Percentiles rank a stretch among this genome's conserved stretches.
Evolutionary conservation across 1,139 yeast species (phyloP).

Genomic region (Taphrina communis): DNA sequence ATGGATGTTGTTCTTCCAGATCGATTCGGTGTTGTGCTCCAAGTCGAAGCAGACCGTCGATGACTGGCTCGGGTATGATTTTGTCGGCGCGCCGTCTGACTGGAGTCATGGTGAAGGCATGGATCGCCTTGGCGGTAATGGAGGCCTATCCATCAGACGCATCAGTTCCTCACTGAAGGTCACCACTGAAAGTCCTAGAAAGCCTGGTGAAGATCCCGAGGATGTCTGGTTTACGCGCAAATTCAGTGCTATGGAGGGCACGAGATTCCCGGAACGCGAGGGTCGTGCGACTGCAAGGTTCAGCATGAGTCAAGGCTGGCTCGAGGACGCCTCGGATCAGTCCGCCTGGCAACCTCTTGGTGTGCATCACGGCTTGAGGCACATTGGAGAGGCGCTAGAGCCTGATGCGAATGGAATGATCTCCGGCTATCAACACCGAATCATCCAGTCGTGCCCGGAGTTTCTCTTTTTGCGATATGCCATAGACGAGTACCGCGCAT

Average conservation of each 20-base stretch:
- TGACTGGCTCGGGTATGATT: conserved; percentile 39
- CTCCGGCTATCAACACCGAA: conserved; percentile 9
- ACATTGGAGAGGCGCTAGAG: conserved; percentile 11
- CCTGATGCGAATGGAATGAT: conserved; percentile 3
- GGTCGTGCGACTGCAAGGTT: conserved; percentile 16
- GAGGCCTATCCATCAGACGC: conserved; percentile 32
- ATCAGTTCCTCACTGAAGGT: conserved; percentile 17
- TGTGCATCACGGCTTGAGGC: conserved; percentile 32
- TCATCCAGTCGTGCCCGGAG: conserved; percentile 33
- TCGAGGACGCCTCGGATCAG: conserved; percentile 2
- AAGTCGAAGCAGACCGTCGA: conserved; percentile 27
- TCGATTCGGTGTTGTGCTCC: conserved; percentile 27
- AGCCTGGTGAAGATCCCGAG: conserved; percentile 21
- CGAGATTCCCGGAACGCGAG: conserved; percentile 33
- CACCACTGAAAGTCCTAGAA: conserved; percentile 15
- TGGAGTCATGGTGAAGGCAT: conserved; percentile 28
- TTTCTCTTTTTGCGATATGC: conserved; percentile 26
- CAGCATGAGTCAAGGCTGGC: conserved; percentile 29
- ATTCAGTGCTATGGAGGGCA: conserved; percentile 11
- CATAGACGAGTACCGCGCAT: conserved; percentile 10
- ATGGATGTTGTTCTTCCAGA: conserved; percentile 39
- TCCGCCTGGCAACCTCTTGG: conserved; percentile 33
- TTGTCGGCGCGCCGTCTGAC: conserved; percentile 27
- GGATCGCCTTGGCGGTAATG: conserved; percentile 33
- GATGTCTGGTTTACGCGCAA: conserved; percentile 35